Evolutionary conservation across 176 grass and related monocot genomes (phyloP).

Genomic region (Themeda triandra): DNA sequence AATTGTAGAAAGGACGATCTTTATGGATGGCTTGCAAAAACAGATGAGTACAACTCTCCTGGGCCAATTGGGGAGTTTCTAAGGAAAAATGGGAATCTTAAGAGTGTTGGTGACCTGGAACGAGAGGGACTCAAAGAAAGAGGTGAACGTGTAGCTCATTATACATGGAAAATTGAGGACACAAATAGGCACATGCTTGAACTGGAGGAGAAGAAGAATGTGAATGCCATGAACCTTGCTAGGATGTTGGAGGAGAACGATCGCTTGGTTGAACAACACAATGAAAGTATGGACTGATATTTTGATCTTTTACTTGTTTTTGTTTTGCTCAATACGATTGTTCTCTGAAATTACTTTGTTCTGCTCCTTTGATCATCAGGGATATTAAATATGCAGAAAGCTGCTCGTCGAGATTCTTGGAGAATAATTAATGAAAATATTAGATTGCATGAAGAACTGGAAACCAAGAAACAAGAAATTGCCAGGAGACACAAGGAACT

Average conservation of each 20-base stretch:
- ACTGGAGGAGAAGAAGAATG: constrained; percentile 30
- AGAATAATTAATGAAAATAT: constrained; percentile 27
- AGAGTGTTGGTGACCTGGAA: constrained; percentile 40
- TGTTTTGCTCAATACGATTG: too few species aligned
- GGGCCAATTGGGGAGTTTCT: constrained; percentile 49
- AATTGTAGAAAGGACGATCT: not conserved
- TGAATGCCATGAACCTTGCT: constrained; percentile 40
- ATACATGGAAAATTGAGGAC: constrained; percentile 32
- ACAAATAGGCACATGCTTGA: constrained; percentile 32
- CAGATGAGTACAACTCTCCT: constrained; percentile 41
- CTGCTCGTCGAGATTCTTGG: not conserved
- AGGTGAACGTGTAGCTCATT: constrained; percentile 35
- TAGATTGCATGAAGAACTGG: constrained; percentile 16
- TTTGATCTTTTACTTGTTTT: not conserved
- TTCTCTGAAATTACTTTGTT: constrained; percentile 1
- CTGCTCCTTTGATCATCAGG: constrained; percentile 28
- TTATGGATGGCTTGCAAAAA: constrained; percentile 59
- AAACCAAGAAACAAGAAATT: constrained; percentile 16
- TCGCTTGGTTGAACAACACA: constrained; percentile 37
- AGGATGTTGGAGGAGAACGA: constrained; percentile 48
- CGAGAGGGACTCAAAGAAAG: constrained; percentile 26
- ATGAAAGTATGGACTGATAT: constrained; percentile 33
- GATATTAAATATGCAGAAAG: constrained; percentile 34
- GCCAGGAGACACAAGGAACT: constrained; percentile 18
- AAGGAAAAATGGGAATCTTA: constrained; percentile 47